Base-by-base conservation (phyloP, 805 yeast species). In the Candida andamanensis region DNA sequence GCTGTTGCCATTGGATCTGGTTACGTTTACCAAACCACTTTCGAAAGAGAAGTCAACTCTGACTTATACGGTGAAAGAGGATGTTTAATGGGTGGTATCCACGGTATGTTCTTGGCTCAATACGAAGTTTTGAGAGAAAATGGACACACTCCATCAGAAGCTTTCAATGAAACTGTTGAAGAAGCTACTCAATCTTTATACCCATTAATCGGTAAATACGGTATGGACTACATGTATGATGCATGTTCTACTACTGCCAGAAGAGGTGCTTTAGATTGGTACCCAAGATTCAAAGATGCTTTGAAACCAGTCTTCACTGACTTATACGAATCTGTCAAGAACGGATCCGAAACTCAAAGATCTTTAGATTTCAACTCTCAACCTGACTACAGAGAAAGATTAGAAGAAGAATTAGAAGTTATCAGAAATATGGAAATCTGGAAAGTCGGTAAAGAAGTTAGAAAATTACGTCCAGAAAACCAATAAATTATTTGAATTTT, bases 161-260 rank as follows among this genome's bases (percentile, higher is more conserved):
- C 98, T 56, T 92, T 92, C 89, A 92, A 92, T 73, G 98, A 92
- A 78, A 92, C 98, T 53, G 98, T 92, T 52, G 98, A 92, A 78
- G 98, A 92, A 76, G 98, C 98, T 49, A 92, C 98, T 47, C 98
- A 92, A 76, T 92, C 97, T 37, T 78, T 92, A 58, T 92, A 92
- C 85, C 98, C 98, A 71, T 81, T 92, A 76, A 69, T 92, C 54
- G 98, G 98, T 73, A 87, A 86, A 72, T 85, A 92, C 79, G 98
- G 98, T 75, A 92, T 92, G 98, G 98, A 92, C 74, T 92, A 92
- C 90, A 92, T 92, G 98, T 92, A 92, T 80, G 97, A 92, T 64
- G 98, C 98, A 57, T 92, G 98, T 74, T 92, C 98, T 51, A 92
- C 98, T 61, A 92, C 98, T 51, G 98, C 98, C 58, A 87, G 97